Conservation (phyloP, 495 filamentous ascomycete genomes). For the Xylaria cubensis region DNA sequence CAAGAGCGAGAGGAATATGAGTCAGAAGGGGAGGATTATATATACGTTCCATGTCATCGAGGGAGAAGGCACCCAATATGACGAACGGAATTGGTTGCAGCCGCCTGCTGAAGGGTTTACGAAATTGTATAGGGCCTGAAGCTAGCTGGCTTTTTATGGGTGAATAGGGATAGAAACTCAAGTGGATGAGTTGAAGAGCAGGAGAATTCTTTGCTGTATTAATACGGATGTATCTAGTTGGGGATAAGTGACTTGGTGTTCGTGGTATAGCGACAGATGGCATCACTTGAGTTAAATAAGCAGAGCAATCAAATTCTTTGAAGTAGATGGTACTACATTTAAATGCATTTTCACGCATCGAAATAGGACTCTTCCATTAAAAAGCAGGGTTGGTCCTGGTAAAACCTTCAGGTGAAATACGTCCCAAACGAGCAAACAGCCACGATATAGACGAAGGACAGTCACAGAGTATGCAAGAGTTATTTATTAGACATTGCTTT, state of each 20-base stretch:
- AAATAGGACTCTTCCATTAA: neutral
- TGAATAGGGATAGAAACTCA: neutral
- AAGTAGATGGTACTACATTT: neutral
- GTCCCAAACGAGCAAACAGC: neutral
- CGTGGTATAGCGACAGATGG: slow-evolving; percentile 6
- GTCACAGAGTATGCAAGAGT: neutral
- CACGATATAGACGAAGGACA: neutral
- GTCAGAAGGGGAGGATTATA: slow-evolving; percentile 84
- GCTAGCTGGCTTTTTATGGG: neutral
- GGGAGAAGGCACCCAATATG: slow-evolving; percentile 75
- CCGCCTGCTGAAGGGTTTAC: slow-evolving; percentile 80
- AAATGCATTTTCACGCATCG: neutral
- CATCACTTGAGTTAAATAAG: neutral
- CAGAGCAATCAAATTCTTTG: neutral
- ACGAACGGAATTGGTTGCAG: slow-evolving; percentile 91
- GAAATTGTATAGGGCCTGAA: slow-evolving; percentile 57
- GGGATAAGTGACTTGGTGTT: neutral
- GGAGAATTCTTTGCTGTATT: slow-evolving; percentile 1
- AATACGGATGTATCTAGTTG: slow-evolving; percentile 7
- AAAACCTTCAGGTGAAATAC: neutral
- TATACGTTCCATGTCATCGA: slow-evolving; percentile 99
- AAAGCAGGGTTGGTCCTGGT: neutral
- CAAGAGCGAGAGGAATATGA: slow-evolving; percentile 92
- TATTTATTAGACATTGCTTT: slow-evolving; percentile 19
- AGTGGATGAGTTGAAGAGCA: neutral